A percentile compares a stretch with the other conserved stretches of the same genome.
Conservation (phyloP, 2,329 filamentous ascomycete genomes). For the Cordyceps pruinosa region DNA sequence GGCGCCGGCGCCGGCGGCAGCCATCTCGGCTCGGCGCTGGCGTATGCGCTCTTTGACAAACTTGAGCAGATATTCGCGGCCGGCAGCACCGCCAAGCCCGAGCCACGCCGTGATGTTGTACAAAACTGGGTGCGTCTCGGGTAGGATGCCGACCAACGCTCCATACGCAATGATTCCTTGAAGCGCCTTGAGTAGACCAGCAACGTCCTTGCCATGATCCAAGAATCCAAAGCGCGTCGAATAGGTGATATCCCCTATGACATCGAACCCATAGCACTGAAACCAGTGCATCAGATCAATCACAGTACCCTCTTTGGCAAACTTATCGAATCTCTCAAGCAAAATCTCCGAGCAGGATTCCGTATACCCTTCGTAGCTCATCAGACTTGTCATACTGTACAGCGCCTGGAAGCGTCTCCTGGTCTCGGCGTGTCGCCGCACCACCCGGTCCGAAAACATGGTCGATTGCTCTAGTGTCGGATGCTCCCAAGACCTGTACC, state of each 20-base stretch:
- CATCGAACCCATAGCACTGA: constrained; percentile 43
- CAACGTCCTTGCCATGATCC: constrained; percentile 38
- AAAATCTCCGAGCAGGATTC: constrained; percentile 40
- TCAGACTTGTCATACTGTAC: constrained; percentile 41
- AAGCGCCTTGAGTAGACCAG: constrained; percentile 30
- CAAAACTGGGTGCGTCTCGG: constrained; percentile 15
- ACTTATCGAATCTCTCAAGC: constrained; percentile 28
- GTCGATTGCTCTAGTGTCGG: constrained; percentile 18
- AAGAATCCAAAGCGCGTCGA: constrained; percentile 36
- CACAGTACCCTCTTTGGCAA: constrained; percentile 21
- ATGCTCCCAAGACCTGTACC: constrained; percentile 21
- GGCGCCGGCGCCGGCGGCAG: background rate
- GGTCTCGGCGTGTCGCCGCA: constrained; percentile 29
- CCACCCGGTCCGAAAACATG: constrained; percentile 28
- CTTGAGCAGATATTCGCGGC: constrained; percentile 21
- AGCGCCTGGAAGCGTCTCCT: constrained; percentile 35
- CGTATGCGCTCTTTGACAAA: constrained; percentile 26
- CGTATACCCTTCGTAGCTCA: constrained; percentile 42
- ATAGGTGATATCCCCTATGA: constrained; percentile 44
- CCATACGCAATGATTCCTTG: constrained; percentile 20
- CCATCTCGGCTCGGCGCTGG: constrained; percentile 13
- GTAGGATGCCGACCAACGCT: constrained; percentile 19
- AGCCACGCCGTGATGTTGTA: constrained; percentile 17
- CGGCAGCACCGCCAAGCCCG: constrained; percentile 17
- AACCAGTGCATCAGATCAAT: constrained; percentile 34